Evolutionary conservation across 305 asterid species (phyloP).

Genomic region (Fraxinus sp.): DNA sequence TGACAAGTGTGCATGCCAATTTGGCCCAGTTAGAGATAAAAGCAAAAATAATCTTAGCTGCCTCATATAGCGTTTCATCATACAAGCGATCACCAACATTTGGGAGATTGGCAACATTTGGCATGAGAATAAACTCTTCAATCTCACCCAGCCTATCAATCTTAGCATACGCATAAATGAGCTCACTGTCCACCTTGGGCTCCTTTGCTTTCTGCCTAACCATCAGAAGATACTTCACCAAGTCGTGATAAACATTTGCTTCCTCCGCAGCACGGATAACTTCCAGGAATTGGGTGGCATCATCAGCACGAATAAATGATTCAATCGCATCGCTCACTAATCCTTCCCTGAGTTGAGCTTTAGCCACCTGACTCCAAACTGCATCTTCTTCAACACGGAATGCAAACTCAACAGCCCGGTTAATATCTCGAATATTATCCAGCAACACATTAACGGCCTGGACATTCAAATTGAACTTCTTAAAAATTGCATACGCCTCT

Average conservation of each 20-base stretch:
- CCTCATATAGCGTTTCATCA: slow-evolving; percentile 92
- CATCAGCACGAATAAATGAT: slow-evolving; percentile 95
- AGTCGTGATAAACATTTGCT: slow-evolving; percentile 81
- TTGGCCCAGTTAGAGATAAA: slow-evolving; percentile 96
- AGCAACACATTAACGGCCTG: slow-evolving; percentile 91
- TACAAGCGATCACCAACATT: slow-evolving; percentile 97
- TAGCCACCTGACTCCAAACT: slow-evolving; percentile 99
- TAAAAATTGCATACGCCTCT: slow-evolving; percentile 93
- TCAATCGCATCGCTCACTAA: slow-evolving; percentile 96
- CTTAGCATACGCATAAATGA: slow-evolving; percentile 96
- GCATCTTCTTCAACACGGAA: slow-evolving; percentile 98
- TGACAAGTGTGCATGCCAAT: slow-evolving; percentile 84
- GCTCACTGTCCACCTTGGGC: slow-evolving; percentile 97
- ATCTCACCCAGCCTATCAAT: slow-evolving; percentile 89
- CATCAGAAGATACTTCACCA: slow-evolving; percentile 94
- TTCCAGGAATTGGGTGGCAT: slow-evolving; percentile 82
- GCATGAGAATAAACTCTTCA: slow-evolving; percentile 96
- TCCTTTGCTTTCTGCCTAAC: slow-evolving; percentile 94
- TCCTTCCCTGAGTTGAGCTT: slow-evolving; percentile 96
- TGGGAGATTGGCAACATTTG: slow-evolving; percentile 98
- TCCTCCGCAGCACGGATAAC: slow-evolving; percentile 90
- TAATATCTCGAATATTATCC: slow-evolving; percentile 83
- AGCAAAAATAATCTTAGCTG: slow-evolving; percentile 91
- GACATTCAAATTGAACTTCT: slow-evolving; percentile 95
- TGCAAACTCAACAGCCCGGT: slow-evolving; percentile 96